phyloP scores from a whole-genome alignment of 164 flowering plant genomes.

The Nelumbo lutea region DNA sequence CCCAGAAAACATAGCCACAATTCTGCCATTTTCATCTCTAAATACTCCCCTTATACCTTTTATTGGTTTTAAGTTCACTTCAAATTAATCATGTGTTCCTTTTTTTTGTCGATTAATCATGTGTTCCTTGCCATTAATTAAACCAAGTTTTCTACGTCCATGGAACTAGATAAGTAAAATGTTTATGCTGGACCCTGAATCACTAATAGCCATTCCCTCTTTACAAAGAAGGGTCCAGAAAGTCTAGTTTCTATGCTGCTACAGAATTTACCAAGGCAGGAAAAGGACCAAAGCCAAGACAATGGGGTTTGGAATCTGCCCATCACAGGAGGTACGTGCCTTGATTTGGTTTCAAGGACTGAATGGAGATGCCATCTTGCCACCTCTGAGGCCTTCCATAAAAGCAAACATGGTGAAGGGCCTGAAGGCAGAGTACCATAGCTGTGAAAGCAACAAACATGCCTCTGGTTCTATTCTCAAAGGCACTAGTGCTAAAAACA shows the following conservation, averaged over 20 bases:
- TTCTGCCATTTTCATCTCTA: too few relatives aligned
- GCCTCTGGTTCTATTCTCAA: slow-evolving; percentile 87
- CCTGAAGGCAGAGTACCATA: slow-evolving; percentile 58
- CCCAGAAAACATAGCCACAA: too few relatives aligned
- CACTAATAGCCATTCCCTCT: slow-evolving; percentile 22
- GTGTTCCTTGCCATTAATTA: too few relatives aligned
- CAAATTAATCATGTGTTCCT: too few relatives aligned
- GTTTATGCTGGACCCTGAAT: too few relatives aligned
- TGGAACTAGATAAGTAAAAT: too few relatives aligned
- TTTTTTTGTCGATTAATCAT: too few relatives aligned
- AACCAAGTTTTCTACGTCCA: too few relatives aligned
- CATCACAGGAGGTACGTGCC: slow-evolving; percentile 87
- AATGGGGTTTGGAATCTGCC: slow-evolving; percentile 75
- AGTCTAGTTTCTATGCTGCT: slow-evolving; percentile 66
- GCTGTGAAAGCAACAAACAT: slow-evolving; percentile 76
- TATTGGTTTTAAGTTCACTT: too few relatives aligned
- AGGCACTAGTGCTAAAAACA: slow-evolving; percentile 63
- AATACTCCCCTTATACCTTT: too few relatives aligned
- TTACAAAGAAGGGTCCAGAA: slow-evolving; percentile 68
- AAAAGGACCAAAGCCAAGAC: slow-evolving; percentile 83
- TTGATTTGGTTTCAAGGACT: slow-evolving; percentile 72
- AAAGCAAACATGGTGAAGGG: slow-evolving; percentile 56
- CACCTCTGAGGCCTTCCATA: slow-evolving; percentile 80
- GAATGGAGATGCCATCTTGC: slow-evolving; percentile 68
- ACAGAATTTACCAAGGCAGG: slow-evolving; percentile 73